phyloP scores from a whole-genome alignment of 192 early-diverging fungal species.

The Coemansia asiatica region DNA sequence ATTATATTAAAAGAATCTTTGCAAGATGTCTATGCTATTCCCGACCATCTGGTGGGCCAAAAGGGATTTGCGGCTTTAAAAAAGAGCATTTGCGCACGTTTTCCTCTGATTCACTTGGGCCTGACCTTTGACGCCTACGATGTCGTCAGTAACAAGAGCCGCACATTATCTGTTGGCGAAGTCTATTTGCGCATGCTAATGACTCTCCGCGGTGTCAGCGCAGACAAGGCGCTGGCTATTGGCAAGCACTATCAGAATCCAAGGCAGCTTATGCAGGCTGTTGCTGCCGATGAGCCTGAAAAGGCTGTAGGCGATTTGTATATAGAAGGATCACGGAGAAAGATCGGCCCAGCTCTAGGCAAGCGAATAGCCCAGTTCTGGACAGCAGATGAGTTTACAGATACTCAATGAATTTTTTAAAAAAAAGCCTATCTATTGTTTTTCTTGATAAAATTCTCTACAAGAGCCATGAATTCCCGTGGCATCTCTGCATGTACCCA shows the following conservation, averaged over 20 bases:
- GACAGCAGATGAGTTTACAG: constrained; percentile 50
- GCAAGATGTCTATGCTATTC: constrained; percentile 59
- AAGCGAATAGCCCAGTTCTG: constrained; percentile 63
- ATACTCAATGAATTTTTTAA: not conserved
- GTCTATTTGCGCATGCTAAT: constrained; percentile 83
- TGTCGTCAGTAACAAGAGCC: constrained; percentile 73
- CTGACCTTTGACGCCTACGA: constrained; percentile 69
- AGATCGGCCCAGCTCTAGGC: constrained; percentile 57
- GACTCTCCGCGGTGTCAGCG: constrained; percentile 78
- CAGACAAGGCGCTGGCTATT: constrained; percentile 82
- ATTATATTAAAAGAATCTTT: constrained; percentile 56
- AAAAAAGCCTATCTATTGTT: not conserved
- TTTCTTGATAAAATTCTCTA: constrained; percentile 54
- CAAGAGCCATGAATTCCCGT: constrained; percentile 60
- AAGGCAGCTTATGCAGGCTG: constrained; percentile 47
- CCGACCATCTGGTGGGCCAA: constrained; percentile 54
- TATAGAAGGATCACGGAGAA: constrained; percentile 54
- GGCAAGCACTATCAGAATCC: constrained; percentile 70
- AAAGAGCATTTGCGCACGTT: constrained; percentile 21
- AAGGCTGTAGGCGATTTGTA: constrained; percentile 56
- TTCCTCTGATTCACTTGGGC: constrained; percentile 46
- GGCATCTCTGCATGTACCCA: constrained; percentile 87
- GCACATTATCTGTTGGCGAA: constrained; percentile 68
- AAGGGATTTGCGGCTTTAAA: constrained; percentile 58
- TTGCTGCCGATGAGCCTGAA: constrained; percentile 41